Evolutionary conservation across 2,329 filamentous ascomycete genomes (phyloP), one percentile per base, ranked within the genome.

Genomic region (Diaporthe helianthi): DNA sequence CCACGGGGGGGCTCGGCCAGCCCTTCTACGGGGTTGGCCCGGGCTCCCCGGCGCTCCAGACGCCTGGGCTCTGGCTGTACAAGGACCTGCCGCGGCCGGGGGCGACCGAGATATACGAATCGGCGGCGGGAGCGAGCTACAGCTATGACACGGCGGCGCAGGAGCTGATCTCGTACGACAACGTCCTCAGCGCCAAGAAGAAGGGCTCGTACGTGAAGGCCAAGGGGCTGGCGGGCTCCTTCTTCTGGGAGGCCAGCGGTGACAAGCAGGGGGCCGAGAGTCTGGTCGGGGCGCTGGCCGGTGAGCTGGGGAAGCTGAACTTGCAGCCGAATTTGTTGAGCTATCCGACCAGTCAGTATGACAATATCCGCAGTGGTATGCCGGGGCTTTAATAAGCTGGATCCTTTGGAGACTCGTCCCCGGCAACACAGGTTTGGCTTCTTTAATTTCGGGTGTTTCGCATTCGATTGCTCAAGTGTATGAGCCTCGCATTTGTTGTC

Each of bases 201-300:
- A 97, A 96, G 82, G 86, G 86, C 0, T 76, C 82, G 10, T 96
- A 90, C 75, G 84, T 96, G 72, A 80, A 82, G 73, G 75, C 81
- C 26, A 83, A 83, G 65, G 82, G 86, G 0, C 84, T 97, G 1
- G 93, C 91, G 1, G 93, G 93, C 15, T 90, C 87, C 0, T 92
- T 96, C 83, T 97, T 92, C 86, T 97, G 93, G 93, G 93, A 97
- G 79, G 90, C 88, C 12, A 91, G 88, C 73, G 90, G 88, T 15
- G 93, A 97, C 75, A 81, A 78, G 72, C 73, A 71, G 0, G 85
- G 82, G 38, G 76, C 74, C 1, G 72, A 74, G 24, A 93, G 91
- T 74, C 80, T 96, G 72, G 87, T 92, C 24, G 77, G 80, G 22
- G 84, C 84, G 9, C 76, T 87, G 71, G 83, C 84, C 3, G 79